Evolutionary conservation across 768 basidiomycete species (phyloP).

Genomic region (Trametopsis cervina): DNA sequence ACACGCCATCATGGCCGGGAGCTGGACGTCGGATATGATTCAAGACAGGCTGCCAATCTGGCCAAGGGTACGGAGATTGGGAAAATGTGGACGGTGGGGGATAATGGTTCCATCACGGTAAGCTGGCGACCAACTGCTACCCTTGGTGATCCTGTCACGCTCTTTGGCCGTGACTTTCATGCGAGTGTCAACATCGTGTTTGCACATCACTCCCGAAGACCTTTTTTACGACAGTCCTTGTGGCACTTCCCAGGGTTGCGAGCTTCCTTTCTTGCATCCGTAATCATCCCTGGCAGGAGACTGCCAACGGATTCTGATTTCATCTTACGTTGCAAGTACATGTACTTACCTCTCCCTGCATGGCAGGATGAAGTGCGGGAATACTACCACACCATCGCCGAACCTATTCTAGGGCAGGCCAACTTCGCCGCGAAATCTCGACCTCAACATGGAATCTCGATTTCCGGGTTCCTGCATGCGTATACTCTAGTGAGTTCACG

Average conservation of each 20-base stretch:
- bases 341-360: constrained; percentile 6
- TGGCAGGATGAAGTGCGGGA: constrained; percentile 19
- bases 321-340: neutral
- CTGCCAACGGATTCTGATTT: neutral
- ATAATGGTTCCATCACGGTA: constrained; percentile 12
- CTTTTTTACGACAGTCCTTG: neutral
- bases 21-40: constrained; percentile 17
- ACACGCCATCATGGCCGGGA: neutral
- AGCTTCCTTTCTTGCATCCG: neutral
- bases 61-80: constrained; percentile 27
- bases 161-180: neutral
- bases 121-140: constrained; percentile 1
- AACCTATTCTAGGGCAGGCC: constrained; percentile 9
- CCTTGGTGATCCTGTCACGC: neutral
- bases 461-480: constrained; percentile 28
- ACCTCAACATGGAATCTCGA: constrained; percentile 1
- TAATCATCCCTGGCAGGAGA: neutral
- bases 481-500: constrained; percentile 42
- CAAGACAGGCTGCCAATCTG: constrained; percentile 26
- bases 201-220: neutral
- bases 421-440: neutral
- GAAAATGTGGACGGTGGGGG: constrained; percentile 18
- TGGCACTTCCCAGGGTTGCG: neutral
- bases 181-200: neutral
- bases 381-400: constrained; percentile 17